Evolutionary conservation across 768 basidiomycete genomes (phyloP), one percentile per base, ranked within the genome.

Genomic region (Brasilioporus rufonigricans): DNA sequence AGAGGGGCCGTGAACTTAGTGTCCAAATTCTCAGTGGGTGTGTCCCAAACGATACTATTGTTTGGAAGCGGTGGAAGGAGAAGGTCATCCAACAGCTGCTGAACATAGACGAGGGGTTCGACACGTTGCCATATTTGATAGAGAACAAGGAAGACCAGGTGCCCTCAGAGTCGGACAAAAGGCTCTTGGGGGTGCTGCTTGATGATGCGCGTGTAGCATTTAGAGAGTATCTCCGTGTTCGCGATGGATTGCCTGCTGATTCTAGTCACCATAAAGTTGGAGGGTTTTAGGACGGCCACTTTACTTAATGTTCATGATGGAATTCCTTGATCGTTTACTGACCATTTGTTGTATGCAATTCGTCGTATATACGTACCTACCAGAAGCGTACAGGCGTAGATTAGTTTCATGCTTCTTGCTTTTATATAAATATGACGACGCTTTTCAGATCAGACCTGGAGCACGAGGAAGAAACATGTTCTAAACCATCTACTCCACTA

Each of bases 21-120:
- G 23, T 4, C 18, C 53, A 32, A 23, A 48, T 68, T 18, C 56
- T 68, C 24, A 31, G 33, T 2, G 48, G 52, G n/a, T 66, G 61
- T 36, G 0, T 70, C 3, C 19, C 50, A 21, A 68, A 70, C 24
- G 49, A 63, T 7, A 66, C 66, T 10, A 6, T 6, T 9, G 57
- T 58, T n/a, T 70, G 66, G 64, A 35, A 5, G 16, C 35, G 29
- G 19, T 70, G 68, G 68, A 49, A 4, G 19, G 33, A 44, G 1
- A 66, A 56, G 52, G 61, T 70, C 8, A 24, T 58, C n/a, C 4
- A 49, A 1, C 61, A 68, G 16, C 56, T 68, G 14, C 21, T 53
- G 16, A 4, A 52, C 13, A 3, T 52, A 1, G 35, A 55, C 6
- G 21, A 27, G 8, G 0, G 19, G 9, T 19, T 44, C 3, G 16